Conservation (phyloP, 2,329 filamentous ascomycete genomes). For the Clonostachys byssicola region DNA sequence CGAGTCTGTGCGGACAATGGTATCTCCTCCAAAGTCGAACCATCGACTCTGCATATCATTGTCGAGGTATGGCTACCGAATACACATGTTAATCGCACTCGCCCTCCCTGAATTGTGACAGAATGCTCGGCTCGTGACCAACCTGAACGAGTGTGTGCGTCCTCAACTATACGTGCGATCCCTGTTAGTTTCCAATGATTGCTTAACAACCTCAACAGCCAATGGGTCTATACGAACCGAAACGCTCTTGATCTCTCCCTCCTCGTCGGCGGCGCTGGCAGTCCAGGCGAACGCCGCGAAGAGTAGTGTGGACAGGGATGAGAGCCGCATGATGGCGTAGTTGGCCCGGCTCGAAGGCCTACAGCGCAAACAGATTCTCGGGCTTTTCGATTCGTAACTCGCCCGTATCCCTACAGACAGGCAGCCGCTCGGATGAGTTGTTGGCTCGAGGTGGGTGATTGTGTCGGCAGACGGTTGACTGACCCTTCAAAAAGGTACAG, state of each 20-base stretch:
- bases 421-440: too few species aligned
- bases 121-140: constrained; percentile 28
- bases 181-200: constrained; percentile 9
- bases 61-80: constrained; percentile 82
- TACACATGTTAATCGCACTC: constrained; percentile 4
- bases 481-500: too few species aligned
- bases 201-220: neutral
- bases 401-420: too few species aligned
- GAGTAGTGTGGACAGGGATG: constrained; percentile 40
- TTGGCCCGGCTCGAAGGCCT: neutral
- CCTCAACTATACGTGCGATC: constrained; percentile 56
- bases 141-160: constrained; percentile 82
- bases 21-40: constrained; percentile 98
- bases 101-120: constrained; percentile 5
- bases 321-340: constrained; percentile 41
- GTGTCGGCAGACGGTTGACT: too few species aligned
- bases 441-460: too few species aligned
- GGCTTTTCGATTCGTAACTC: too few species aligned
- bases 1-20: constrained; percentile 72
- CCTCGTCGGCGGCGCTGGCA: constrained; percentile 43
- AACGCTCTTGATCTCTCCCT: constrained; percentile 47
- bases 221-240: constrained; percentile 27
- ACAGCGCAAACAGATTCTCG: too few species aligned
- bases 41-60: constrained; percentile 97
- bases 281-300: constrained; percentile 46